phyloP scores from a whole-genome alignment of 768 basidiomycete genomes.

The Mycena haematopus region DNA sequence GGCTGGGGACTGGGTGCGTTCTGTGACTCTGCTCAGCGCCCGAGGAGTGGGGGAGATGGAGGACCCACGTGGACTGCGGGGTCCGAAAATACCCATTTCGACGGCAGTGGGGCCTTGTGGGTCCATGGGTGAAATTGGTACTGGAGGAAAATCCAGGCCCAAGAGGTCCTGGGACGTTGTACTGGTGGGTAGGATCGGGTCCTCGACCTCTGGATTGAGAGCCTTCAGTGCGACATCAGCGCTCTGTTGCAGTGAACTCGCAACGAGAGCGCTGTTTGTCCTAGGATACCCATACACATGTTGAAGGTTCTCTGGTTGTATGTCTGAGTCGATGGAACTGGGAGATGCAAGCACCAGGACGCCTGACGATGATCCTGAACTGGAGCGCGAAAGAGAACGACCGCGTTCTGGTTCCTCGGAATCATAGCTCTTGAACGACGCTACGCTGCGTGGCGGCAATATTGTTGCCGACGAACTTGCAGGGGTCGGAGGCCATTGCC shows the following conservation, averaged over 20 bases:
- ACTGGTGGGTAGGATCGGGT: neutral
- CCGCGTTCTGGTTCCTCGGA: slow-evolving; percentile 22
- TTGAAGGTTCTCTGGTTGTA: neutral
- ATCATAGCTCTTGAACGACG: slow-evolving; percentile 8
- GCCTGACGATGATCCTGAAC: slow-evolving; percentile 19
- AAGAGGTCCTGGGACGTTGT: neutral
- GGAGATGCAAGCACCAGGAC: slow-evolving; percentile 8
- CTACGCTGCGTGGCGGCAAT: slow-evolving; percentile 9
- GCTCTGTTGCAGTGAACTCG: neutral
- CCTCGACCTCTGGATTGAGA: neutral
- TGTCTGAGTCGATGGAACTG: slow-evolving; percentile 15
- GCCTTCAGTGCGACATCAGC: neutral
- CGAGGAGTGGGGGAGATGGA: neutral
- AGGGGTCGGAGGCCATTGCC: slow-evolving; percentile 4
- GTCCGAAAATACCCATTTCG: slow-evolving; percentile 6
- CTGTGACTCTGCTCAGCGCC: slow-evolving; percentile 17
- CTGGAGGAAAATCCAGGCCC: neutral
- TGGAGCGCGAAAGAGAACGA: slow-evolving; percentile 23
- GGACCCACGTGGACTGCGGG: neutral
- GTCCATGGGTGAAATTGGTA: neutral
- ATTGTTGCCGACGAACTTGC: slow-evolving; percentile 23
- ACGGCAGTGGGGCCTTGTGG: neutral
- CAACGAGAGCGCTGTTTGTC: neutral
- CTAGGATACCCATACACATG: neutral
- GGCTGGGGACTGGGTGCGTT: slow-evolving; percentile 8